Conservation (phyloP, 2,329 filamentous ascomycete species). For the Amauroascus niger region DNA sequence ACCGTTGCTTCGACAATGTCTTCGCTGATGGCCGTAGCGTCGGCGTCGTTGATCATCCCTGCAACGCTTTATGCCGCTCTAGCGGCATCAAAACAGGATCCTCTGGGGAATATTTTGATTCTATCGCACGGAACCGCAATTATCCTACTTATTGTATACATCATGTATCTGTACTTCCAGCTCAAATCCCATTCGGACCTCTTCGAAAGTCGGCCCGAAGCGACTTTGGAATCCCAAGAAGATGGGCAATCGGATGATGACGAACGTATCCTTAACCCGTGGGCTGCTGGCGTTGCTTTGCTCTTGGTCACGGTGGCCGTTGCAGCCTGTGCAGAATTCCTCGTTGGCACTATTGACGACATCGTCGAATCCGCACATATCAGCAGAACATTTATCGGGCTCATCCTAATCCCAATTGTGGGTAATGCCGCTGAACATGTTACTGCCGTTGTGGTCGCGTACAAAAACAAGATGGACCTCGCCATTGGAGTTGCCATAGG, state of each 20-base stretch:
- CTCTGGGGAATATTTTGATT: constrained; percentile 49
- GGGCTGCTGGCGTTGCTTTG: constrained; percentile 57
- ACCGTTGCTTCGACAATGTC: constrained; percentile 46
- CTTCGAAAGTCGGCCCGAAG: constrained; percentile 46
- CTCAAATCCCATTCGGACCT: constrained; percentile 63
- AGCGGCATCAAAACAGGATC: constrained; percentile 32
- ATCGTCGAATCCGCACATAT: constrained; percentile 61
- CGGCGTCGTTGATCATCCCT: constrained; percentile 69
- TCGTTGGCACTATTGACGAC: constrained; percentile 65
- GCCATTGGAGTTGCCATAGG: constrained; percentile 75
- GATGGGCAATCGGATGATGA: constrained; percentile 35
- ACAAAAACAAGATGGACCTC: constrained; percentile 58
- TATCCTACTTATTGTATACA: constrained; percentile 64
- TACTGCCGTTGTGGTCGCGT: constrained; percentile 67
- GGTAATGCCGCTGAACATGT: constrained; percentile 75
- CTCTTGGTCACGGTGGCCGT: constrained; percentile 60
- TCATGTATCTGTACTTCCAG: constrained; percentile 69
- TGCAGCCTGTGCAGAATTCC: constrained; percentile 63
- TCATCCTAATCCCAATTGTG: constrained; percentile 69
- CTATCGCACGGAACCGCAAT: constrained; percentile 68
- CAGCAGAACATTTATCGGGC: constrained; percentile 70
- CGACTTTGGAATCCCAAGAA: constrained; percentile 32
- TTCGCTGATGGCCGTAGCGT: constrained; percentile 65
- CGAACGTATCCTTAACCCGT: constrained; percentile 49
- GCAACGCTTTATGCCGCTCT: constrained; percentile 63